Evolutionary conservation across 2,329 filamentous ascomycete species (phyloP), one percentile per base, ranked within the genome.

Genomic region (Arthroderma sp.): DNA sequence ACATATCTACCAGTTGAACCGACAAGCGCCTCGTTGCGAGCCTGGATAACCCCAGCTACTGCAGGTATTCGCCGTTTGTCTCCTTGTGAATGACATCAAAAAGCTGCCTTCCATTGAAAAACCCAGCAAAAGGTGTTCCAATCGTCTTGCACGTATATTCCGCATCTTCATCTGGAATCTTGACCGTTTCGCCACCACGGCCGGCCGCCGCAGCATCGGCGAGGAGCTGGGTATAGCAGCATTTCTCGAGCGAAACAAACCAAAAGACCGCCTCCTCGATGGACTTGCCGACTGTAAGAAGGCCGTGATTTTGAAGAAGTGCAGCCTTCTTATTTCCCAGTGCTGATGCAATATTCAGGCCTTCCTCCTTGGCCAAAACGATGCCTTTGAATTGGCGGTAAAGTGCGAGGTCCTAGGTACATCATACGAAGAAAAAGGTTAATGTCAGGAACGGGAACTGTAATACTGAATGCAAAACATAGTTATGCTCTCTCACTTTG

Each of bases 71-170:
- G 1, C 73, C 74, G 22, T 65, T 64, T 2, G 71, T 74, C 63
- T 81, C 75, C 57, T 72, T 72, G 54, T 80, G 73, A 49, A 82
- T 74, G 36, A 84, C 63, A 64, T 85, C 81, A 63, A 86, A 86
- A 50, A 80, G 53, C 10, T 82, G 81, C 64, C 79, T 80, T 4
- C 78, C 82, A 53, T 72, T 78, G 57, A 86, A 87, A 70, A 75
- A 85, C 0, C 82, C 82, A 0, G 76, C 78, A 31, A 59, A 55
- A 10, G 73, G 68, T 0, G 68, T 73, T 0, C 83, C 83, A 3
- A 85, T 67, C 0, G 75, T 71, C 61, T 80, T 76, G 54, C 75
- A 78, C 0, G 83, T 86, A 54, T 74, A 83, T 10, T 59, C 65
- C 1, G 83, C 82, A 57, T 87, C 81, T 42, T 78, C 75, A 1